Base-by-base conservation (phyloP, 1,284 basidiomycete species). In the Taiwanofungus camphoratus region DNA sequence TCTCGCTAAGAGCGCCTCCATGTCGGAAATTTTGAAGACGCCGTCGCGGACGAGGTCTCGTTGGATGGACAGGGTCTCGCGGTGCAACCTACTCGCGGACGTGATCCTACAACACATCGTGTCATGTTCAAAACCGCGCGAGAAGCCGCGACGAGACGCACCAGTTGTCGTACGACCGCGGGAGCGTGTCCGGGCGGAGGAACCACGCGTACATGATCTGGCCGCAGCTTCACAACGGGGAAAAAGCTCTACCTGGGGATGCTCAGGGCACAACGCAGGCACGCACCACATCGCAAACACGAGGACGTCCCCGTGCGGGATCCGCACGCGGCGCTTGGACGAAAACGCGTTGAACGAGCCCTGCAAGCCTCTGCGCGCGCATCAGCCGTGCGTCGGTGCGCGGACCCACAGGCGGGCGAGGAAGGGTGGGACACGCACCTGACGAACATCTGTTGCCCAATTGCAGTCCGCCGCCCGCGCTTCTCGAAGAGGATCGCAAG, bases 381-480 rank as follows among this genome's bases (percentile, higher is more conserved):
- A n/a, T 29, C 26, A 39, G n/a, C 31, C 34, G 7, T 44, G n/a
- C 16, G 20, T 6, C 31, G 30, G n/a, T 39, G 19, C 32, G 27
- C 13, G 34, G 11, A 33, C 7, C 7, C 18, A 8, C 11, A n/a
- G n/a, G n/a, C n/a, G n/a, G n/a, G 18, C 31, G 13, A 27, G 26
- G 13, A 27, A 27, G 26, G 26, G 9, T 11, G 11, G 23, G 21
- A 29, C 18, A 67, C 77, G 40, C 45, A 84, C 86, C 88, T 76
- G 39, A 94, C 91, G 61, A 94, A 90, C 54, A 94, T 68, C 69
- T 98, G 94, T 56, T 97, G 94, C 0, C 88, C 88, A 46, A 97
- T 87, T 11, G 80, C 77, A 2, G 75, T 70, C 45, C 89, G 70
- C 34, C 87, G 69, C 2, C 73, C 73, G 45, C 71, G 74, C 55